Evolutionary conservation across 2,329 filamentous ascomycete genomes (phyloP).

Genomic region (Penicillium sp.): DNA sequence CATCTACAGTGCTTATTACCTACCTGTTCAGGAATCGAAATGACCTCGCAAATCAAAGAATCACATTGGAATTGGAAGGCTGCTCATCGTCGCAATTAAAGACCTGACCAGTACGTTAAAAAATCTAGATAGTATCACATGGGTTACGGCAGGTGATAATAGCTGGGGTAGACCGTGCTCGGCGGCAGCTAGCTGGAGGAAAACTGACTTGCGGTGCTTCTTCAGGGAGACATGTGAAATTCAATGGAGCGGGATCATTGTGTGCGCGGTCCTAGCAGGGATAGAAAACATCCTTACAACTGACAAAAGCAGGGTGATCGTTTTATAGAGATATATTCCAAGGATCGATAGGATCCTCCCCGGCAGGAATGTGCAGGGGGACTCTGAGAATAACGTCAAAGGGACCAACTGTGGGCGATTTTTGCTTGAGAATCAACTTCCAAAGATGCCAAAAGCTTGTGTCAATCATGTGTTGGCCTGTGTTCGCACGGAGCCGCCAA

Average conservation of each 20-base stretch:
- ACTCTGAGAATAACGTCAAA: background rate
- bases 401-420: background rate
- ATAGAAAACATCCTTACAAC: background rate
- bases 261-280: background rate
- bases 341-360: background rate
- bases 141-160: background rate
- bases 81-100: background rate
- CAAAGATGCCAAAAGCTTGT: constrained; percentile 3
- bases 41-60: background rate
- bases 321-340: background rate
- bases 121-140: background rate
- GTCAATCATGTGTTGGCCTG: background rate
- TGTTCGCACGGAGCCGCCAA: background rate
- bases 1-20: background rate
- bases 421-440: background rate
- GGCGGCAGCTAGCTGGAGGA: background rate
- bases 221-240: background rate
- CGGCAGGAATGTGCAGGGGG: background rate
- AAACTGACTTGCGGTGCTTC: too few relatives aligned
- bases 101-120: background rate
- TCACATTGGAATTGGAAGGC: background rate
- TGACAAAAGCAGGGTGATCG: background rate
- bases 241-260: background rate
- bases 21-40: background rate
- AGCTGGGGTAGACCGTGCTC: background rate